These are phyloP conservation scores for Picea sitchensis DNA, from an alignment of 75 land plant species.

Conservation along the genomic window DNA sequence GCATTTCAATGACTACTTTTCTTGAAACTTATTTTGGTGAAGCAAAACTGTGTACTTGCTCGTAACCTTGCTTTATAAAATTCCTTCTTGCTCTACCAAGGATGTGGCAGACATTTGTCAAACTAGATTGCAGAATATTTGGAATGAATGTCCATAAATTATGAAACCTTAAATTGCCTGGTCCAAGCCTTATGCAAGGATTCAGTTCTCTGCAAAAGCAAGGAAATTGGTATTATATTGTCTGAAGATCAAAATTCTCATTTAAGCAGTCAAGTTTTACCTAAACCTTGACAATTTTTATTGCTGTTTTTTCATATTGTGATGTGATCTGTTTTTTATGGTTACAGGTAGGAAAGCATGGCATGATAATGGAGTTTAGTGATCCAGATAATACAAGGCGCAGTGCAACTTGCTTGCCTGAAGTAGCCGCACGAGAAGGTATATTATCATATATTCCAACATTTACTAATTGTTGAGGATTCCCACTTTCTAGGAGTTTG, in stretches of 20 bases:
- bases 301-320: background rate
- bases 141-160: background rate
- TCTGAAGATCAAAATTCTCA: background rate
- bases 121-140: background rate
- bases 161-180: background rate
- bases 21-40: background rate
- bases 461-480: background rate
- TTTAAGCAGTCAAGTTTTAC: background rate
- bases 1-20: background rate
- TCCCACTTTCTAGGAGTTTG: background rate
- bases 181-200: background rate
- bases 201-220: background rate
- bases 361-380: constrained; percentile 93
- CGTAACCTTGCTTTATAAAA: background rate
- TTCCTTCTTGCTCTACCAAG: background rate
- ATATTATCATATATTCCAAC: background rate
- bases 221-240: background rate
- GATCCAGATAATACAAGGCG: constrained; percentile 83
- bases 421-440: constrained; percentile 98
- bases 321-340: background rate
- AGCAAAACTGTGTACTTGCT: no score
- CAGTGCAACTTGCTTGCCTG: constrained; percentile 98
- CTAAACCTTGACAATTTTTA: background rate
- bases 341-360: constrained; percentile 93
- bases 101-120: background rate